Evolutionary conservation across 176 grass and related monocot species (phyloP).

Genomic region (Triticum timopheevii): DNA sequence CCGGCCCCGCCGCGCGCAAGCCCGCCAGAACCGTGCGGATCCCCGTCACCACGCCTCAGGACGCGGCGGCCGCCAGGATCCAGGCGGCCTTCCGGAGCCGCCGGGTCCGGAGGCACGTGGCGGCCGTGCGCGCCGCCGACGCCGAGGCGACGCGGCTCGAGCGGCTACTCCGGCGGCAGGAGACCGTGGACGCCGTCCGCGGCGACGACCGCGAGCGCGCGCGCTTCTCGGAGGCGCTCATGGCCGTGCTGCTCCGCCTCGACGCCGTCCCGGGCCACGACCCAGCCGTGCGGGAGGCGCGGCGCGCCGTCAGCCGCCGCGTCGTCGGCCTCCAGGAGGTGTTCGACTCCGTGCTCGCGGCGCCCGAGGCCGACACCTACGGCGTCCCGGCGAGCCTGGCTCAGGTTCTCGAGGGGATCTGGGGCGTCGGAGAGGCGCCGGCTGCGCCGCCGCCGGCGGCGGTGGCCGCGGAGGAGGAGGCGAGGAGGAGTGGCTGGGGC

Average conservation of each 20-base stretch:
- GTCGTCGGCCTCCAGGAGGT: conserved; percentile 84
- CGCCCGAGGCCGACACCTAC: conserved; percentile 33
- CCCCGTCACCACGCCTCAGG: conserved; percentile 38
- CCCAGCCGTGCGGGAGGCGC: conserved; percentile 64
- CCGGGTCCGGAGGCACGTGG: conserved; percentile 49
- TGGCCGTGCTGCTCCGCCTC: conserved; percentile 74
- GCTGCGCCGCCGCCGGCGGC: neutral
- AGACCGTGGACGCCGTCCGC: conserved; percentile 83
- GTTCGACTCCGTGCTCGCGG: conserved; percentile 55
- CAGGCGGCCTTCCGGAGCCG: conserved; percentile 65
- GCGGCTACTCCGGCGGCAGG: conserved; percentile 77
- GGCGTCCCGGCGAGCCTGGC: conserved; percentile 65
- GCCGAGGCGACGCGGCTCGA: conserved; percentile 59
- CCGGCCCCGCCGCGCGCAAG: neutral
- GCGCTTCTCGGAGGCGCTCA: conserved; percentile 80
- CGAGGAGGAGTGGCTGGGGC: conserved; percentile 22
- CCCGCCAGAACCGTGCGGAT: conserved; percentile 45
- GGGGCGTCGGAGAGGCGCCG: neutral
- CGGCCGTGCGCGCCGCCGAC: conserved; percentile 54
- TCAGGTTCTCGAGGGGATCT: conserved; percentile 58
- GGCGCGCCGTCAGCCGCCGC: conserved; percentile 67
- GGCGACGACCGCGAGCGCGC: conserved; percentile 62
- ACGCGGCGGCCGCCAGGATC: conserved; percentile 60
- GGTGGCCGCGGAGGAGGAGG: neutral
- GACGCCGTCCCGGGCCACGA: conserved; percentile 84